A percentile compares a stretch with the other conserved stretches of the same genome.
Evolutionary conservation across 179 eudicot species (phyloP).

Genomic region (Actinidia arguta): DNA sequence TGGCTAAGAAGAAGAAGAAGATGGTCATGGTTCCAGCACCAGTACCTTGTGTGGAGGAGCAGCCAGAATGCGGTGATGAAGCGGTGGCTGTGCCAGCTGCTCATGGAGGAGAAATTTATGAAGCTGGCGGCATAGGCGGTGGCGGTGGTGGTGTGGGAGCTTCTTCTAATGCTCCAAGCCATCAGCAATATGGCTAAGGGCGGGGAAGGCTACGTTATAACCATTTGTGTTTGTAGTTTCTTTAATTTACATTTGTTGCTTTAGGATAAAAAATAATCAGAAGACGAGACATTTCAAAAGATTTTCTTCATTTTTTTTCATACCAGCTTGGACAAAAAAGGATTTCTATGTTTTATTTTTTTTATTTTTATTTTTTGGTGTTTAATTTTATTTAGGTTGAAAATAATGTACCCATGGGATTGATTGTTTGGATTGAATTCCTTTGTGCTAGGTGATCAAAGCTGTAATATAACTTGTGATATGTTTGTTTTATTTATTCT

Average conservation of each 20-base stretch:
- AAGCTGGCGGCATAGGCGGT: background rate
- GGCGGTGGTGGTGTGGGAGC: background rate
- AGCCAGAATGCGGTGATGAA: background rate
- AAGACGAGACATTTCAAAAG: too few species aligned
- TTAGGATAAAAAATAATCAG: too few species aligned
- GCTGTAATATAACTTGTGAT: too few species aligned
- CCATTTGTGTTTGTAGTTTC: too few species aligned
- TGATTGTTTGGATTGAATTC: background rate
- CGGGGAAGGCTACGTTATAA: too few species aligned
- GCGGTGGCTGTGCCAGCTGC: background rate
- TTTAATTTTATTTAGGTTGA: too few species aligned
- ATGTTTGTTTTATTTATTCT: too few species aligned
- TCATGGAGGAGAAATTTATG: background rate
- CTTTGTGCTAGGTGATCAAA: background rate
- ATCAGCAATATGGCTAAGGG: background rate
- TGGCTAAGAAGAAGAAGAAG: conserved; percentile 45
- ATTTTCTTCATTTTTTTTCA: too few species aligned
- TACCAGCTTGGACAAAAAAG: too few species aligned
- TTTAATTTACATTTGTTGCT: too few species aligned
- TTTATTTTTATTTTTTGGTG: too few species aligned
- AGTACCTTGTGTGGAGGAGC: conserved; percentile 22
- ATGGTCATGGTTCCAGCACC: conserved; percentile 36
- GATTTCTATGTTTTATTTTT: too few species aligned
- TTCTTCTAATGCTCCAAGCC: background rate
- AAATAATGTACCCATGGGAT: background rate